Evolutionary conservation across 768 basidiomycete genomes (phyloP), one percentile per base, ranked within the genome.

Genomic region (Myochromella boudieri): DNA sequence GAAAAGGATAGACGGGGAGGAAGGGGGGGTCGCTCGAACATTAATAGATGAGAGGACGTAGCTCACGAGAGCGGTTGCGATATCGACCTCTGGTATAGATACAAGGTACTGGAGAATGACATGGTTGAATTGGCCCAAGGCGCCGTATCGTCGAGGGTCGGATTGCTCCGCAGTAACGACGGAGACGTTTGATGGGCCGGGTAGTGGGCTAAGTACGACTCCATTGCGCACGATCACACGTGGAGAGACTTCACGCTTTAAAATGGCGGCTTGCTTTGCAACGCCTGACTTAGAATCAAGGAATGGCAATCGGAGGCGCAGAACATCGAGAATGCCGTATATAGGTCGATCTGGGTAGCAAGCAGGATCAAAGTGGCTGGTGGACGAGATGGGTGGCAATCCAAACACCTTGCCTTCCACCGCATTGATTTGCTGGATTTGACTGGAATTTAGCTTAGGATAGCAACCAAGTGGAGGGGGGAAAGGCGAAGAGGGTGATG

Each of bases 401-500:
- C 73, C 75, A 57, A 84, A 86, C 10, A 78, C 74, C 9, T 53
- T 55, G 14, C 66, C 67, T 59, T 86, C 84, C 27, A 86, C 59
- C 12, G 63, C 44, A 55, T 73, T 72, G 39, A 84, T 61, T 42
- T 64, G 60, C 24, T 74, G 58, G 26, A 72, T 51, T 50, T 77
- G 71, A 10, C 64, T 48, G 10, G 62, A 39, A 22, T 59, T 61
- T 9, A 85, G 64, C 20, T 68, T 66, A n/a, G 85, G 82, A 57
- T 79, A 83, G 57, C 84, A 87, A 10, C 75, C 70, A 1, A 82
- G 58, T 0, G 84, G 81, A 9, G 81, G 77, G 7, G 84, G 82
- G 55, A 85, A 84, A 10, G 70, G 60, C 3, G 64, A 51, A 12
- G 69, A 58, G 4, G 73, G 51, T 11, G 76, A 69, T 47, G 65